phyloP scores from a whole-genome alignment of 768 basidiomycete genomes.

The Suillus americanus region DNA sequence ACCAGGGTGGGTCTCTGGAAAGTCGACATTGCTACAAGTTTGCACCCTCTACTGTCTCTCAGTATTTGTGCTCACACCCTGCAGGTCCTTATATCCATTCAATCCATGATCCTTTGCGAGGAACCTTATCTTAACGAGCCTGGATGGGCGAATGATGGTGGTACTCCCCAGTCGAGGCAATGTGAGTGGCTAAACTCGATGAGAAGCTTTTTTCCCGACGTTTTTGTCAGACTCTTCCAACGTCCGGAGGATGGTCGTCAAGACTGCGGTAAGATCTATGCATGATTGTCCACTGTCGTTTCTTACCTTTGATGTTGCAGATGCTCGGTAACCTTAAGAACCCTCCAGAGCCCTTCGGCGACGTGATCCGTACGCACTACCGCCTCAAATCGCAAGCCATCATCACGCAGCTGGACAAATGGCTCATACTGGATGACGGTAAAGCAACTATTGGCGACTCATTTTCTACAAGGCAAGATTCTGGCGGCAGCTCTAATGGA shows the following conservation, averaged over 20 bases:
- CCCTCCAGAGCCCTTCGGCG: constrained; percentile 82
- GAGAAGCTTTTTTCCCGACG: constrained; percentile 12
- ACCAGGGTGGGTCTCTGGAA: constrained; percentile 91
- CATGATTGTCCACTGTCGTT: constrained; percentile 4
- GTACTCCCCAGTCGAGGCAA: constrained; percentile 72
- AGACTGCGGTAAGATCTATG: constrained; percentile 64
- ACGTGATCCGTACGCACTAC: constrained; percentile 90
- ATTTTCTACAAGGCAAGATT: constrained; percentile 37
- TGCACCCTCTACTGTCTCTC: constrained; percentile 13
- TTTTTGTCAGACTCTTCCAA: constrained; percentile 76
- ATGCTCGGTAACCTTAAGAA: constrained; percentile 84
- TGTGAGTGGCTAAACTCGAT: constrained; percentile 48
- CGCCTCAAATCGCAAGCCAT: constrained; percentile 77
- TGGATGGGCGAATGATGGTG: constrained; percentile 74
- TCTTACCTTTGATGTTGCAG: constrained; percentile 35
- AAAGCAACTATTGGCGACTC: constrained; percentile 56
- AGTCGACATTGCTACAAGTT: constrained; percentile 86
- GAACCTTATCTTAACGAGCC: constrained; percentile 93
- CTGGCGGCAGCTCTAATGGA: constrained; percentile 52
- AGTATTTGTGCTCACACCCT: constrained; percentile 4
- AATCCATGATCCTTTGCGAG: constrained; percentile 94
- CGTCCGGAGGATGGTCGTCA: constrained; percentile 88
- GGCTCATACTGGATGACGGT: constrained; percentile 78
- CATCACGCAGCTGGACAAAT: constrained; percentile 71
- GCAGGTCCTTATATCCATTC: constrained; percentile 86